A percentile compares a stretch with the other conserved stretches of the same genome.
phyloP scores from a whole-genome alignment of 805 yeast genomes.

The Candida bentonensis region DNA sequence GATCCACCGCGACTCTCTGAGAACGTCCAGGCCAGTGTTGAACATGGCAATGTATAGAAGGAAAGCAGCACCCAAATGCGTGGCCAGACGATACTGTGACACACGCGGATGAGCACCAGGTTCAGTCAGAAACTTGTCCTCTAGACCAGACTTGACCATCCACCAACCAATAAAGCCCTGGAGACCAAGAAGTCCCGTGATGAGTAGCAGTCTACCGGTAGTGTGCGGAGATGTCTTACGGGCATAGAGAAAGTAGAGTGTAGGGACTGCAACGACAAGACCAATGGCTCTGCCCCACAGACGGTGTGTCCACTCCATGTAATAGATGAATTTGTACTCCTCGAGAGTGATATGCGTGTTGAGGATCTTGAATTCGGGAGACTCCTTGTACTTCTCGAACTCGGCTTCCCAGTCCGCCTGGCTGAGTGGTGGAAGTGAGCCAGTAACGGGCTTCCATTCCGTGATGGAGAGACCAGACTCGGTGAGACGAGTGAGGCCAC shows the following conservation, averaged over 20 bases:
- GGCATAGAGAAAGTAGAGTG: constrained; percentile 59
- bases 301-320: constrained; percentile 97
- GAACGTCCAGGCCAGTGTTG: constrained; percentile 75
- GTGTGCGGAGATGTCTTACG: constrained; percentile 55
- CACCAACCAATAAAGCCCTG: constrained; percentile 99
- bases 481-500: constrained; percentile 89
- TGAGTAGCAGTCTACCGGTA: constrained; percentile 51
- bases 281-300: constrained; percentile 89
- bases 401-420: constrained; percentile 78
- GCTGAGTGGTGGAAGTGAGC: constrained; percentile 75
- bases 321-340: constrained; percentile 87
- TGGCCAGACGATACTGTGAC: constrained; percentile 83
- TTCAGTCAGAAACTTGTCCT: constrained; percentile 51
- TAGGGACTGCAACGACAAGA: constrained; percentile 67
- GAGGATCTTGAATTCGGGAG: constrained; percentile 84
- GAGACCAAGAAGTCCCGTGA: constrained; percentile 67
- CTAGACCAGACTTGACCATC: constrained; percentile 97
- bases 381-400: constrained; percentile 61
- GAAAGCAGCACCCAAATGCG: constrained; percentile 91
- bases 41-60: constrained; percentile 76
- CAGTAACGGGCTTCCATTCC: constrained; percentile 98
- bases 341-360: constrained; percentile 82
- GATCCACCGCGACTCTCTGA: constrained; percentile 59
- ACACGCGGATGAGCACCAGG: constrained; percentile 94
- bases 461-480: constrained; percentile 94